Percentiles rank a stretch among this genome's conserved stretches.
phyloP scores from a whole-genome alignment of 305 asterid genomes.

The Solanum hybrid region DNA sequence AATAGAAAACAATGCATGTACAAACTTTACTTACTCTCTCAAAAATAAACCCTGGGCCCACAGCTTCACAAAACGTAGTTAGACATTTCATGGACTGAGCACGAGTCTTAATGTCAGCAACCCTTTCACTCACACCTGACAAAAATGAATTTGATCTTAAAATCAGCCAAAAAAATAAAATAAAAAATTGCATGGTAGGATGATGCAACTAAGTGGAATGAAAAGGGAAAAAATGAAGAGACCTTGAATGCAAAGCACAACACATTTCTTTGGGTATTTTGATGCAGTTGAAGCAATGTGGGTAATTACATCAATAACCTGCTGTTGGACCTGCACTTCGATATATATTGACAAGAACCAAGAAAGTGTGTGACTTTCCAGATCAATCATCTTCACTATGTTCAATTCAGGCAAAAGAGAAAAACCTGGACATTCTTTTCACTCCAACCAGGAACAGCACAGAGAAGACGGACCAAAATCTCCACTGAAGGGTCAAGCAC shows the following conservation, averaged over 20 bases:
- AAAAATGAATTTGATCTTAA: slow-evolving; percentile 4
- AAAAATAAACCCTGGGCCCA: slow-evolving; percentile 91
- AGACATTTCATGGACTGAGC: slow-evolving; percentile 94
- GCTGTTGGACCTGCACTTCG: slow-evolving; percentile 88
- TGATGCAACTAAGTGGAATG: not conserved
- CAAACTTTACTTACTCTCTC: slow-evolving; percentile 61
- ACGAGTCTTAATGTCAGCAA: slow-evolving; percentile 98
- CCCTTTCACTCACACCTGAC: slow-evolving; percentile 87
- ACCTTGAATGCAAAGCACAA: slow-evolving; percentile 87
- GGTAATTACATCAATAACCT: slow-evolving; percentile 66
- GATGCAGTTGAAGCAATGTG: slow-evolving; percentile 77
- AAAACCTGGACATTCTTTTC: slow-evolving; percentile 99
- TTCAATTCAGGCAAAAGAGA: slow-evolving; percentile 2
- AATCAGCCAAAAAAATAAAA: not conserved
- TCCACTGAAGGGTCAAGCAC: slow-evolving; percentile 69
- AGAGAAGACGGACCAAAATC: slow-evolving; percentile 79
- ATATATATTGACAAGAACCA: not conserved
- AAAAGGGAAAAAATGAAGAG: not conserved
- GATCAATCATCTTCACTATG: slow-evolving; percentile 5
- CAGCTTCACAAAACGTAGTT: slow-evolving; percentile 92
- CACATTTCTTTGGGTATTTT: slow-evolving; percentile 89
- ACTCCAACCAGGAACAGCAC: slow-evolving; percentile 93
- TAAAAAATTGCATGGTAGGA: not conserved
- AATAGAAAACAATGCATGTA: not conserved
- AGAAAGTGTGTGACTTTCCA: not conserved